These are phyloP conservation scores for Inonotus hispidus DNA, from an alignment of 1,284 basidiomycete species.

Conservation along the genomic window DNA sequence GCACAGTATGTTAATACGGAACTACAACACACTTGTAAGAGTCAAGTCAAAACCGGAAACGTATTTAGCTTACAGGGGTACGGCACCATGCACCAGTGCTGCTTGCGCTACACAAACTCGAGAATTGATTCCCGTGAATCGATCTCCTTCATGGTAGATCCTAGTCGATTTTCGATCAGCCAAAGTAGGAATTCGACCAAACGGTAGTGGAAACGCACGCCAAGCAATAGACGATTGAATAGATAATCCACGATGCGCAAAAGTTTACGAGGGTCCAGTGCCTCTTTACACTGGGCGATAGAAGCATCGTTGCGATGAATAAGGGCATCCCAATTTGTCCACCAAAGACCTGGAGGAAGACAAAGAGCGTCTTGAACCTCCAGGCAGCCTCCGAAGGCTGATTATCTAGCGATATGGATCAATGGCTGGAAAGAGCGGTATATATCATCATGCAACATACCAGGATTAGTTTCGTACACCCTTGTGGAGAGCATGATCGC, in stretches of 20 bases:
- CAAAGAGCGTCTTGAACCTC: constrained; percentile 6
- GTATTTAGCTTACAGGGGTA: constrained; percentile 9
- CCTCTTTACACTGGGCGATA: constrained; percentile 11
- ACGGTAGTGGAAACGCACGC: neutral
- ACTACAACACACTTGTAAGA: neutral
- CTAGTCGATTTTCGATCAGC: neutral
- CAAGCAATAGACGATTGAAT: constrained; percentile 15
- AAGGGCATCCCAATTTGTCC: constrained; percentile 17
- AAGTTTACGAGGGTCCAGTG: constrained; percentile 17
- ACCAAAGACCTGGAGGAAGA: constrained; percentile 14
- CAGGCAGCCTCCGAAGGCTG: neutral
- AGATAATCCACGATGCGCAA: constrained; percentile 15
- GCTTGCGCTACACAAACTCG: constrained; percentile 13
- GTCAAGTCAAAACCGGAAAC: neutral
- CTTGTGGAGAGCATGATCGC: neutral
- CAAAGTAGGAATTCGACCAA: neutral
- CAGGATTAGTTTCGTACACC: neutral
- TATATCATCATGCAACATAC: neutral
- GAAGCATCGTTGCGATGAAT: constrained; percentile 16
- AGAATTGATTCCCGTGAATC: neutral
- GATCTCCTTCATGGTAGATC: constrained; percentile 11
- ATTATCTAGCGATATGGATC: neutral
- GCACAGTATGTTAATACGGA: constrained; percentile 12
- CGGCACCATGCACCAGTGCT: constrained; percentile 17
- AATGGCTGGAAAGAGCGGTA: neutral